These are phyloP conservation scores for Yueomyces sinensis DNA, from an alignment of 805 yeast genomes.

Conservation along the genomic window DNA sequence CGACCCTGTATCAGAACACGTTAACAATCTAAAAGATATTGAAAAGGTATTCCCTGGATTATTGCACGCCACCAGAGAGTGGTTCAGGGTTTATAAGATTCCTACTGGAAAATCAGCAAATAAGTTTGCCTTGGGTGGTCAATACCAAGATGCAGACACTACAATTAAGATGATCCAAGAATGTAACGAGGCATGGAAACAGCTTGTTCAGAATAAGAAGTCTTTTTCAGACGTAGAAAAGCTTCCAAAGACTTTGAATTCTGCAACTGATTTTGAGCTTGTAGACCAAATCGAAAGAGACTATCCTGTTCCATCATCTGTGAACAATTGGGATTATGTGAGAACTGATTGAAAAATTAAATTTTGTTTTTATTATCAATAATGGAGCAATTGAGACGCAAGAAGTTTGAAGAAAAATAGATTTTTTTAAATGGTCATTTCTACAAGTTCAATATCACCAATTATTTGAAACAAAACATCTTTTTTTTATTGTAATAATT, in stretches of 20 bases:
- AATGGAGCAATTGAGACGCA: no score
- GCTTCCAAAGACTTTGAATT: constrained; percentile 30
- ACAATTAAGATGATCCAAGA: constrained; percentile 50
- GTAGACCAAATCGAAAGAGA: constrained; percentile 11
- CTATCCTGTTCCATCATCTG: constrained; percentile 29
- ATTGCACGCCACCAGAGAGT: constrained; percentile 49
- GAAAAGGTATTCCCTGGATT: constrained; percentile 57
- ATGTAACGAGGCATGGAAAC: constrained; percentile 58
- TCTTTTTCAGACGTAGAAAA: constrained; percentile 20
- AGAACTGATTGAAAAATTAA: neutral
- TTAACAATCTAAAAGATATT: constrained; percentile 58
- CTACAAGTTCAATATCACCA: no score
- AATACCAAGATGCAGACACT: constrained; percentile 41
- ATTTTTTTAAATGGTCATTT: no score
- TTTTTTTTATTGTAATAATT: no score
- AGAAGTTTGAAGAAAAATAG: no score
- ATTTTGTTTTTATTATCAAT: no score
- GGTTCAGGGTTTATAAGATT: constrained; percentile 77
- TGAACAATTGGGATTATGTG: constrained; percentile 24
- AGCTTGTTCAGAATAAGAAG: constrained; percentile 36
- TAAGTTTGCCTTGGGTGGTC: constrained; percentile 61
- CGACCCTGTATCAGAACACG: constrained; percentile 49
- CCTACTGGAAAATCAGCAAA: constrained; percentile 75
- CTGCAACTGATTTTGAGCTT: constrained; percentile 35
- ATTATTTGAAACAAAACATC: no score